Evolutionary conservation across 768 basidiomycete species (phyloP), one percentile per base, ranked within the genome.

Genomic region (Termitomyces sp.): DNA sequence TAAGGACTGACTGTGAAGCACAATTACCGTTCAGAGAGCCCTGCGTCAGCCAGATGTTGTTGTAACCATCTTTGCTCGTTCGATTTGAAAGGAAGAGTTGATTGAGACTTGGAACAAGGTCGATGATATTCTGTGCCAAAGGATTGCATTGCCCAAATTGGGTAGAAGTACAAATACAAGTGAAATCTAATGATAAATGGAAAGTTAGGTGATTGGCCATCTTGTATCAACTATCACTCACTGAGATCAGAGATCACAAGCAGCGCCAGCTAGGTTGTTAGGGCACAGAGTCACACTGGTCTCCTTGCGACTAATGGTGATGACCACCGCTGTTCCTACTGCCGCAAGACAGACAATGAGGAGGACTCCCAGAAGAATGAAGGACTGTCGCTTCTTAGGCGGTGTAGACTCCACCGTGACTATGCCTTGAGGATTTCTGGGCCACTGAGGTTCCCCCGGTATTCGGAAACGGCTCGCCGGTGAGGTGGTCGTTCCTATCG

Each of bases 101-200:
- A 65, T 86, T 86, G 50, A 83, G 63, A 4, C 67, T 66, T 11
- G 84, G 82, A 9, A 82, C 65, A 16, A 86, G 71, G 51, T 75
- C 67, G 23, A 82, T 62, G 41, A 89, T 65, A 54, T 71, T 77
- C 64, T 81, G 76, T 0, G 86, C 85, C 10, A 89, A 66, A 25
- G 74, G 75, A 45, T 80, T 75, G 60, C 84, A 85, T 58, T 69
- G 73, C n/a, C 71, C 69, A 3, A 68, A 46, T 19, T 61, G 54
- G n/a, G 70, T 68, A 2, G 81, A 77, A 12, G 81, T 80, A 61
- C 86, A 87, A 37, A 82, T 74, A 64, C 86, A 89, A 0, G 84
- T 82, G 1, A 83, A 76, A 71, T 86, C 85, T 87, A n/a, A n/a
- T n/a, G n/a, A n/a, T n/a, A 21, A 19, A 5, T 9, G n/a, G 29